These are phyloP conservation scores for Tetracladium setigerum DNA, from an alignment of 495 filamentous ascomycete genomes.

Conservation along the genomic window DNA sequence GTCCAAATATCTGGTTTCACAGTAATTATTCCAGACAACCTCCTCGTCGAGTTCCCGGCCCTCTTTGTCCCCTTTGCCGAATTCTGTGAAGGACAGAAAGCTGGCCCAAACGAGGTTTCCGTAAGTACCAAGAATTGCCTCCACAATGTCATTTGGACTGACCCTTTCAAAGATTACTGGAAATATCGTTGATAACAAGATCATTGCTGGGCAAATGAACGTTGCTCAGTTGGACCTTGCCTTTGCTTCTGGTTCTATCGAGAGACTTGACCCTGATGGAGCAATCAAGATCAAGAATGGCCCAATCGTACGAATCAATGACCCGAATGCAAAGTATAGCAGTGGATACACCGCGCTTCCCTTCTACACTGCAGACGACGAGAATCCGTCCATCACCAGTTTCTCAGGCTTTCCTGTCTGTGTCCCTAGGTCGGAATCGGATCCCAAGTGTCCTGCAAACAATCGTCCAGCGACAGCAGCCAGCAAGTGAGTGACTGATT, in stretches of 20 bases:
- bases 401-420: conserved; percentile 38
- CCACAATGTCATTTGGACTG: neutral
- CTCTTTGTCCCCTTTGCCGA: conserved; percentile 31
- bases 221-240: conserved; percentile 25
- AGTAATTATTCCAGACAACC: conserved; percentile 33
- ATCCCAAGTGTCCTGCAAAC: conserved; percentile 25
- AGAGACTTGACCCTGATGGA: conserved; percentile 23
- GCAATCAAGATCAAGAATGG: conserved; percentile 28
- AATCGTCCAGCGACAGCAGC: conserved; percentile 22
- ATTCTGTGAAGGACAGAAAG: conserved; percentile 23
- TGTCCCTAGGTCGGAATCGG: conserved; percentile 26
- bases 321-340: conserved; percentile 31
- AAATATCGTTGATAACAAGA: conserved; percentile 27
- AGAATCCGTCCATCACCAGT: conserved; percentile 29
- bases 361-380: conserved; percentile 32
- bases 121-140: neutral
- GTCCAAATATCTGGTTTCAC: conserved; percentile 30
- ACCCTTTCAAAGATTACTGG: conserved; percentile 22
- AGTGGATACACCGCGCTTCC: conserved; percentile 21
- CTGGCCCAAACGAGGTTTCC: neutral
- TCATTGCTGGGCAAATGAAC: conserved; percentile 30
- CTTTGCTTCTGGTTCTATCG: conserved; percentile 27
- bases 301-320: conserved; percentile 32
- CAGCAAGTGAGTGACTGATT: conserved; percentile 4
- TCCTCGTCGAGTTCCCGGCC: conserved; percentile 32